Conservation (phyloP, 2,329 filamentous ascomycete genomes). For the Trichoderma sp. region DNA sequence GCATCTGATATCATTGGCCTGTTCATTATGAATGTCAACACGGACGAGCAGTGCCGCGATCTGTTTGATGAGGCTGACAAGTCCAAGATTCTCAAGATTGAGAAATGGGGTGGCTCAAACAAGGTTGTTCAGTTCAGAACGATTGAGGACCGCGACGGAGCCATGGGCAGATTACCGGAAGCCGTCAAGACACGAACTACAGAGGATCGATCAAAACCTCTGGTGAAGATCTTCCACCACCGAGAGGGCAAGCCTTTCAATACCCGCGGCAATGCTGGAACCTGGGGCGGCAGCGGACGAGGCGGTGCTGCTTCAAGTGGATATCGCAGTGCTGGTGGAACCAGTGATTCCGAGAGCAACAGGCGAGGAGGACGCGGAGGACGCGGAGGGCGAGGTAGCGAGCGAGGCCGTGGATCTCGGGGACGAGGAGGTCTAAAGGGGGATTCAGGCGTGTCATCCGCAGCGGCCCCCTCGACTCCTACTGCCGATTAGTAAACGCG, state of each 20-base stretch:
- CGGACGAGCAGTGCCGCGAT: slow-evolving; percentile 78
- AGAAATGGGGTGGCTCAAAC: slow-evolving; percentile 77
- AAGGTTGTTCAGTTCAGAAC: slow-evolving; percentile 86
- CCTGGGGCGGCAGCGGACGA: slow-evolving; percentile 66
- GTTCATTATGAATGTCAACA: slow-evolving; percentile 85
- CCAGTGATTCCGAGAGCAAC: slow-evolving; percentile 65
- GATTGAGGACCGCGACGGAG: slow-evolving; percentile 75
- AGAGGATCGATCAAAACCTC: slow-evolving; percentile 74
- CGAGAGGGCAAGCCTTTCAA: slow-evolving; percentile 57
- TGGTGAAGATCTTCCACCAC: slow-evolving; percentile 81
- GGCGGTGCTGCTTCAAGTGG: slow-evolving; percentile 65
- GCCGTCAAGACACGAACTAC: slow-evolving; percentile 73
- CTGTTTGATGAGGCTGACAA: slow-evolving; percentile 83
- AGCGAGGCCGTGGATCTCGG: slow-evolving; percentile 58
- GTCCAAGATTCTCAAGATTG: slow-evolving; percentile 74
- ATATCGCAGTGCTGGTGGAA: slow-evolving; percentile 81
- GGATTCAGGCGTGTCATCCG: slow-evolving; percentile 57
- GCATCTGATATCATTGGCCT: slow-evolving; percentile 75
- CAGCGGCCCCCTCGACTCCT: slow-evolving; percentile 52
- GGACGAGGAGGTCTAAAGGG: slow-evolving; percentile 61
- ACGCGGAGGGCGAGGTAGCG: slow-evolving; percentile 59
- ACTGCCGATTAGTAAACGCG: slow-evolving; percentile 38
- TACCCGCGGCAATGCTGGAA: slow-evolving; percentile 65
- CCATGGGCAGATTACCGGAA: slow-evolving; percentile 71
- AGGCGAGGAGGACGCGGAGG: slow-evolving; percentile 58